Percentiles rank a stretch among this genome's conserved stretches.
Evolutionary conservation across 352 stramenopile genomes (phyloP).

Genomic region (Globisporangium echinulatum): DNA sequence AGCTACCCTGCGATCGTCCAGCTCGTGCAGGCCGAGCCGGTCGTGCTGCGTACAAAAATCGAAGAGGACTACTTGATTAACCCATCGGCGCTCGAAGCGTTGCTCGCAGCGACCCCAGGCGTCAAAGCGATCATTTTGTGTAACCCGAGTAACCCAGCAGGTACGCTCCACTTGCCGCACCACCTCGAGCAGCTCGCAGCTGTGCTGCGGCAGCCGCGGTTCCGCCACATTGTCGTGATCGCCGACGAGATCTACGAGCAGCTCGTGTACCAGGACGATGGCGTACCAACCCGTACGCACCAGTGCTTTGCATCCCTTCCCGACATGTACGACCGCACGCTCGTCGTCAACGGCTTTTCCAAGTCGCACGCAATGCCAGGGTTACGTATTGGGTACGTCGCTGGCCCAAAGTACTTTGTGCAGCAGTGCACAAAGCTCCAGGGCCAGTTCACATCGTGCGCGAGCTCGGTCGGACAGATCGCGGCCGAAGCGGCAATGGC

Average conservation of each 20-base stretch:
- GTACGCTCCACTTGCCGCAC: slow-evolving; percentile 63
- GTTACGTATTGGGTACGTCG: slow-evolving; percentile 92
- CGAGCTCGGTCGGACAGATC: slow-evolving; percentile 89
- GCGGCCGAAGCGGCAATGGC: slow-evolving; percentile 87
- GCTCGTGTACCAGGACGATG: slow-evolving; percentile 84
- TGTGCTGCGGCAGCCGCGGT: slow-evolving; percentile 50
- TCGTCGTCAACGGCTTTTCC: slow-evolving; percentile 95
- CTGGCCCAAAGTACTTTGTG: slow-evolving; percentile 68
- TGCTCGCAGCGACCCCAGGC: slow-evolving; percentile 59
- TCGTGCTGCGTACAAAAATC: slow-evolving; percentile 90
- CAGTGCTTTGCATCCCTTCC: slow-evolving; percentile 66
- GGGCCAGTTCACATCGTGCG: slow-evolving; percentile 94
- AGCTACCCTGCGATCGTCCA: slow-evolving; percentile 96
- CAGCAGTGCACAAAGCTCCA: slow-evolving; percentile 90
- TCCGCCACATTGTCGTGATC: slow-evolving; percentile 82
- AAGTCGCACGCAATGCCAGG: slow-evolving; percentile 97
- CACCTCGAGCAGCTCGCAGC: slow-evolving; percentile 49
- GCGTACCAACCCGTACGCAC: slow-evolving; percentile 44
- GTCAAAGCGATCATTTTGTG: slow-evolving; percentile 93
- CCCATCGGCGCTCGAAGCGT: slow-evolving; percentile 62
- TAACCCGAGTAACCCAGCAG: slow-evolving; percentile 95
- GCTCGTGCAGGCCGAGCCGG: slow-evolving; percentile 81
- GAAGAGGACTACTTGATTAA: slow-evolving; percentile 91
- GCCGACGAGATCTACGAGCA: slow-evolving; percentile 97
- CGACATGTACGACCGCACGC: slow-evolving; percentile 87